A percentile compares a stretch with the other conserved stretches of the same genome.
phyloP scores from a whole-genome alignment of 768 basidiomycete species.

The Leccinum subtestaceum region DNA sequence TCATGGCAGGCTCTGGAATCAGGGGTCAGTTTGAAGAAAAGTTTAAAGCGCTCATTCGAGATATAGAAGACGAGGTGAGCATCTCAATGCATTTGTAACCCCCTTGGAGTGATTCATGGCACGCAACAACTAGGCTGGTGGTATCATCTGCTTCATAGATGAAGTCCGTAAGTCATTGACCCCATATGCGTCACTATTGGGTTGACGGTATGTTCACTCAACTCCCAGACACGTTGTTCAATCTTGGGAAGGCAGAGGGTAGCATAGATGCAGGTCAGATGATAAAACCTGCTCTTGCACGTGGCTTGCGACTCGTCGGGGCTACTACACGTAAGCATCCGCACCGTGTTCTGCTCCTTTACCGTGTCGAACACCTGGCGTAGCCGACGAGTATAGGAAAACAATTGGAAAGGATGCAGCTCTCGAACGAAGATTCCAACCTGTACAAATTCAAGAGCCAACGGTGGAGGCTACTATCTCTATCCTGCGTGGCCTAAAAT shows the following conservation, averaged over 20 bases:
- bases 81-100: slow-evolving; percentile 22
- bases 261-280: slow-evolving; percentile 91
- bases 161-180: slow-evolving; percentile 77
- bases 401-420: too few relatives aligned
- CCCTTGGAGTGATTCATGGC: slow-evolving; percentile 17
- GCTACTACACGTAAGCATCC: slow-evolving; percentile 72
- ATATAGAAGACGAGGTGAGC: slow-evolving; percentile 80
- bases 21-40: slow-evolving; percentile 93
- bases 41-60: slow-evolving; percentile 84
- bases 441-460: too few relatives aligned
- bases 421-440: too few relatives aligned
- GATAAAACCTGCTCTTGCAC: slow-evolving; percentile 88
- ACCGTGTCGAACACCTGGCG: too few relatives aligned
- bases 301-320: slow-evolving; percentile 85
- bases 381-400: too few relatives aligned
- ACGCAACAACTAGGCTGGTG: slow-evolving; percentile 48
- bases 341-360: too few relatives aligned
- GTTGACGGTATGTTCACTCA: neutral
- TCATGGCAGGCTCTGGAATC: slow-evolving; percentile 88
- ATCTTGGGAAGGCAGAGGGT: slow-evolving; percentile 88
- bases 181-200: neutral
- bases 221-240: slow-evolving; percentile 67
- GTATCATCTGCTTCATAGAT: slow-evolving; percentile 91
- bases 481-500: too few relatives aligned
- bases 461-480: too few relatives aligned